Evolutionary conservation across 2,329 filamentous ascomycete species (phyloP).

Genomic region (Cordyceps javanica): DNA sequence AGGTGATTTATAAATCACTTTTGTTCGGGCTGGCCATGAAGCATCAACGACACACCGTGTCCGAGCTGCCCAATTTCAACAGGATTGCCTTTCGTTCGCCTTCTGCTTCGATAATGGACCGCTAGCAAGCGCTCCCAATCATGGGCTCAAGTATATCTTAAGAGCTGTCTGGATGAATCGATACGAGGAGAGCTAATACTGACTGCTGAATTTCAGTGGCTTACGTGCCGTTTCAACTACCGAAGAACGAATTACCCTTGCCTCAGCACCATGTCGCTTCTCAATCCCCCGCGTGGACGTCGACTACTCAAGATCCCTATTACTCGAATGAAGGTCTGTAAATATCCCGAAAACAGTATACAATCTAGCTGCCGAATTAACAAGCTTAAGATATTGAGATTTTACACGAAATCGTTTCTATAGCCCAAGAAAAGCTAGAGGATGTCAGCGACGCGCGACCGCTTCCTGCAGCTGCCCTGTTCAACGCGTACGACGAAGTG

Average conservation of each 20-base stretch:
- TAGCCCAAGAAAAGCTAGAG: slow-evolving; percentile 60
- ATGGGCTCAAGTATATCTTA: slow-evolving; percentile 23
- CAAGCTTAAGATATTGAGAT: slow-evolving; percentile 58
- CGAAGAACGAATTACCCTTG: not conserved
- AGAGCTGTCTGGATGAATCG: not conserved
- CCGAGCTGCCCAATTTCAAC: not conserved
- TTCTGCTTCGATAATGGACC: slow-evolving; percentile 25
- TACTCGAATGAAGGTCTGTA: slow-evolving; percentile 56
- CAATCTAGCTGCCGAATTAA: not conserved
- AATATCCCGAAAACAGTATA: not conserved
- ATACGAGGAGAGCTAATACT: not conserved
- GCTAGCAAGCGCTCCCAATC: slow-evolving; percentile 22
- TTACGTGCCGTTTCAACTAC: slow-evolving; percentile 7
- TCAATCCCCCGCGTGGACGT: slow-evolving; percentile 6
- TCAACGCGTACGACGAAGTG: slow-evolving; percentile 71
- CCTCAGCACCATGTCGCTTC: not conserved
- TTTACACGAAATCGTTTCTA: slow-evolving; percentile 68
- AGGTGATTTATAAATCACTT: not conserved
- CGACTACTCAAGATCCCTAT: slow-evolving; percentile 30
- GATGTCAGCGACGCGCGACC: slow-evolving; percentile 53
- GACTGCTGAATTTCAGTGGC: slow-evolving; percentile 10
- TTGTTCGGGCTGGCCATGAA: not conserved
- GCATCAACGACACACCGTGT: not conserved
- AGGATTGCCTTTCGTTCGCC: slow-evolving; percentile 2
- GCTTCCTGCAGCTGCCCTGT: slow-evolving; percentile 70